Evolutionary conservation across 768 basidiomycete genomes (phyloP), one percentile per base, ranked within the genome.

Genomic region (Crucibulum laeve): DNA sequence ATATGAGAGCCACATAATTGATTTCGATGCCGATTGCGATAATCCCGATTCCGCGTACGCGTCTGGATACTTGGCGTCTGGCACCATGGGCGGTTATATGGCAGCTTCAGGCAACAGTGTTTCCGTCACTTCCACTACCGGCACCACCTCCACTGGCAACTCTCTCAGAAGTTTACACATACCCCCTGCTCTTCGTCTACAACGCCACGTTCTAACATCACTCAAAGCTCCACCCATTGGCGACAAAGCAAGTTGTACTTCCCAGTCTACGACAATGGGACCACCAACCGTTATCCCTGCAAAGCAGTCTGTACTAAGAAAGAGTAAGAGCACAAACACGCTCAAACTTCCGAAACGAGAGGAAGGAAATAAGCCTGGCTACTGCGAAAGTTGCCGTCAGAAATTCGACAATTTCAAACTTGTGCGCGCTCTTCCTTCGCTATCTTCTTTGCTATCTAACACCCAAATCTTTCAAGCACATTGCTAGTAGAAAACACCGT

Each of bases 61-160:
- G 8, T 88, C 87, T 2, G 84, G 87, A 4, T 87, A 82, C 56
- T 68, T 81, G 4, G 74, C 76, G 4, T 84, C 85, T 4, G 72
- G 73, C 7, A 51, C 55, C 25, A 59, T 59, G 6, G 66, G 71
- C 24, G 74, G 72, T 10, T 91, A 92, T 58, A 74, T 89, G 44
- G 91, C 92, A 26, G 95, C 95, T 2, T 97, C 94, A 5, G 94
- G 94, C 4, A 98, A 99, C 65, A 93, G 89, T 49, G 92, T 97
- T 36, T 76, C 80, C 28, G 83, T 98, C 55, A 93, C 95, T 1
- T 96, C 93, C 2, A 87, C 85, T 18, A 86, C 88, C 28, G 91
- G 89, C 1, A 94, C 92, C 4, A 89, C 88, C 1, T 88, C 88
- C 4, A 79, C 76, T 8, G 76, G 79, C 5, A 60, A 65, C 22